Evolutionary conservation across 2,329 filamentous ascomycete genomes (phyloP).

Genomic region (Shiraia bambusicola): DNA sequence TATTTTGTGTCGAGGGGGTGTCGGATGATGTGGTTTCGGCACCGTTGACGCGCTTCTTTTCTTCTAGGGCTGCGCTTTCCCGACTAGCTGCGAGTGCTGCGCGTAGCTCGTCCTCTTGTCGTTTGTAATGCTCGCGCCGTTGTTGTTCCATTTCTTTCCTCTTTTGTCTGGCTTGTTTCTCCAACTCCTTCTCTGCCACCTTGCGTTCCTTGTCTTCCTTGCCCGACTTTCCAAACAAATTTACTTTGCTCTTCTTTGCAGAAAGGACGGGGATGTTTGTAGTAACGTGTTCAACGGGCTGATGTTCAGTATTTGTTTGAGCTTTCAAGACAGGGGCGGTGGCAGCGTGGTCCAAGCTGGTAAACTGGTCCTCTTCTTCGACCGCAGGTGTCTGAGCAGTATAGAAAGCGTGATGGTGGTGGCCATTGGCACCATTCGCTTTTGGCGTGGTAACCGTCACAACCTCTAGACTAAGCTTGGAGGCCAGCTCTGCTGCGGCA

Average conservation of each 20-base stretch:
- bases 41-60: conserved; percentile 22
- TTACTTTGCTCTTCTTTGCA: conserved; percentile 34
- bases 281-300: conserved; percentile 35
- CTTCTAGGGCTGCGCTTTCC: conserved; percentile 57
- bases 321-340: conserved; percentile 58
- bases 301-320: conserved; percentile 31
- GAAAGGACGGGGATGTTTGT: conserved; percentile 41
- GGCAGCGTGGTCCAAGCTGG: conserved; percentile 64
- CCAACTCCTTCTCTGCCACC: conserved; percentile 58
- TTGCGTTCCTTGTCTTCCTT: conserved; percentile 63
- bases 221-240: conserved; percentile 63
- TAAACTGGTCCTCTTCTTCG: conserved; percentile 53
- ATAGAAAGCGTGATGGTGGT: conserved; percentile 37
- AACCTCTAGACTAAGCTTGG: conserved; percentile 57
- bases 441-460: conserved; percentile 56
- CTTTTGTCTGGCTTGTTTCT: conserved; percentile 49
- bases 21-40: conserved; percentile 14
- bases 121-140: conserved; percentile 58
- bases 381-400: conserved; percentile 43
- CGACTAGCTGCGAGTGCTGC: conserved; percentile 68
- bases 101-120: conserved; percentile 64
- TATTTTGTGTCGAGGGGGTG: conserved; percentile 1
- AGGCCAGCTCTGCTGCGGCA: conserved; percentile 39
- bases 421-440: conserved; percentile 47
- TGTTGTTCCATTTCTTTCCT: conserved; percentile 52